Evolutionary conservation across 2,329 filamentous ascomycete species (phyloP).

Genomic region (Aspergillus thermomutatus): DNA sequence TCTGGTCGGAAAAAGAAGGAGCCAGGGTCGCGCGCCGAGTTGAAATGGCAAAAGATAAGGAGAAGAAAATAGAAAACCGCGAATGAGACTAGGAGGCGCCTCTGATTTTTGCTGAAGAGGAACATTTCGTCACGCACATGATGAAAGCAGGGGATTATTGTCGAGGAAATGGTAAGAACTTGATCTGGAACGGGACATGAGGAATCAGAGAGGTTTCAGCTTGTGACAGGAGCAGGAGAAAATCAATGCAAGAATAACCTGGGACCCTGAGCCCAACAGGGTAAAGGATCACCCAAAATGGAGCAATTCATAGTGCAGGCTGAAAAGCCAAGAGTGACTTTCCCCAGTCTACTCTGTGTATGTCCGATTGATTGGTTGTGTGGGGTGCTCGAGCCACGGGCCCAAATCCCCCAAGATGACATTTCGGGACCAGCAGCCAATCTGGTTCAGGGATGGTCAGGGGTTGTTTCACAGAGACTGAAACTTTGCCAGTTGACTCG

Average conservation of each 20-base stretch:
- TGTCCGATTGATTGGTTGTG: background rate
- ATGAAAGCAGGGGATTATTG: background rate
- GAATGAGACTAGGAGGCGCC: conserved; percentile 16
- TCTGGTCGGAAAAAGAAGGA: conserved; percentile 21
- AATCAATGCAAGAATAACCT: background rate
- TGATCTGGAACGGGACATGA: background rate
- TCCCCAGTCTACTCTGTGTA: too few species aligned
- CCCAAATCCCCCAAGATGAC: too few species aligned
- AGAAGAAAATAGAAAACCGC: conserved; percentile 17
- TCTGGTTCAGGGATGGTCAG: background rate
- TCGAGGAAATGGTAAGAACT: background rate
- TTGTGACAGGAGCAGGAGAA: background rate
- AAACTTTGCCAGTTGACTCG: background rate
- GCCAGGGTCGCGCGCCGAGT: conserved; percentile 21
- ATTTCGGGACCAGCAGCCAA: background rate
- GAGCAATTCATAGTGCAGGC: background rate
- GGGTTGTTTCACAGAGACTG: background rate
- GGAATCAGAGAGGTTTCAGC: background rate
- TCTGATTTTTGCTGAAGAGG: conserved; percentile 18
- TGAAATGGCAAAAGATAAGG: conserved; percentile 16
- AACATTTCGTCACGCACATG: conserved; percentile 10
- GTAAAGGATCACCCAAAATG: background rate
- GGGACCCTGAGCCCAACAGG: background rate
- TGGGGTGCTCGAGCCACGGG: background rate
- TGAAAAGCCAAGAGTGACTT: background rate